Evolutionary conservation across 345 rosid genomes (phyloP).

Genomic region (Citrus reticulata): DNA sequence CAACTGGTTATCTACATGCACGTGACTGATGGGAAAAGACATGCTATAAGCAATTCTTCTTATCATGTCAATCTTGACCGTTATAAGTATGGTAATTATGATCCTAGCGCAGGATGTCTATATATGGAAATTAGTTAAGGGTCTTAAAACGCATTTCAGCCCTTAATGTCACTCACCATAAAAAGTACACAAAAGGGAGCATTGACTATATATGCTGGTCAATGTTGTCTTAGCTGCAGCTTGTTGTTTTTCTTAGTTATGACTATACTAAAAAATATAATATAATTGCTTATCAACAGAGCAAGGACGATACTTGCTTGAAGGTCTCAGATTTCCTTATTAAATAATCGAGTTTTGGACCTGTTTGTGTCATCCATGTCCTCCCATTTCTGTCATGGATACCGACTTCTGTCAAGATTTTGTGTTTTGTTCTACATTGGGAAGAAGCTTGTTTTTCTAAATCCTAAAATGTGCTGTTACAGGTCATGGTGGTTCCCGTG

Average conservation of each 20-base stretch:
- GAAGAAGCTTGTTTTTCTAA: not conserved
- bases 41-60: conserved; percentile 3
- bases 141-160: not conserved
- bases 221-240: not conserved
- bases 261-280: not conserved
- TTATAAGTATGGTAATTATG: not conserved
- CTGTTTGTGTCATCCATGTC: not conserved
- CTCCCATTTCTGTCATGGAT: not conserved
- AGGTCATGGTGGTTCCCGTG: conserved; percentile 99
- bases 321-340: not conserved
- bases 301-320: not conserved
- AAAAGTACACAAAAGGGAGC: not conserved
- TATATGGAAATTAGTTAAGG: not conserved
- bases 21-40: not conserved
- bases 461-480: conserved; percentile 16
- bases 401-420: not conserved
- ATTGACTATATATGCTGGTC: not conserved
- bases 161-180: not conserved
- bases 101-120: not conserved
- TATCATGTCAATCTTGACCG: not conserved
- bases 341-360: not conserved
- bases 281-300: no score
- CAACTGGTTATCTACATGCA: conserved; percentile 1
- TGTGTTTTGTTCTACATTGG: not conserved
- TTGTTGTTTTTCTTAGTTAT: not conserved